phyloP scores from a whole-genome alignment of 257 asterid species.

The Phtheirospermum japonicum region DNA sequence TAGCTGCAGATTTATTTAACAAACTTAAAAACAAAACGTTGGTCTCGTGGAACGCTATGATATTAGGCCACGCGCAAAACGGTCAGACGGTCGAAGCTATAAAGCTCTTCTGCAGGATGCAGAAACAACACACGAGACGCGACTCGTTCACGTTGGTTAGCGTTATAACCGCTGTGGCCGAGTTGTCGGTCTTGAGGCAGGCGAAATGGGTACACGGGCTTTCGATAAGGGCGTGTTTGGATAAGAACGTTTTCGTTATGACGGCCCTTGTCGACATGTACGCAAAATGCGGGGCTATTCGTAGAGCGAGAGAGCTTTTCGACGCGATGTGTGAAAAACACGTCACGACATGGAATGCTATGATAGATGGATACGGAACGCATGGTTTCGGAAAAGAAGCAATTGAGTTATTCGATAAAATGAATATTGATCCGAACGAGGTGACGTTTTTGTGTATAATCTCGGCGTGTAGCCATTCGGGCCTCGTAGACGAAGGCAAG shows the following conservation, averaged over 20 bases:
- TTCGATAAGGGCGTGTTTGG: constrained; percentile 48
- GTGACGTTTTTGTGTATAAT: constrained; percentile 81
- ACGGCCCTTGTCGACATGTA: constrained; percentile 95
- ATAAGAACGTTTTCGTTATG: constrained; percentile 55
- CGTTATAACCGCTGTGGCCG: constrained; percentile 79
- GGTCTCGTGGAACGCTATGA: constrained; percentile 90
- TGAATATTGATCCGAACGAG: constrained; percentile 58
- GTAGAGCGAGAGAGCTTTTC: constrained; percentile 64
- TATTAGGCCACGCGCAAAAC: constrained; percentile 81
- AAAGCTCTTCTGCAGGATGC: constrained; percentile 64
- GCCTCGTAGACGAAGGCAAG: constrained; percentile 66
- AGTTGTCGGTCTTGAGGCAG: constrained; percentile 55
- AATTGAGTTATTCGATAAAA: constrained; percentile 58
- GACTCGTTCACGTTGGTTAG: constrained; percentile 91
- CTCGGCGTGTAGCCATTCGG: constrained; percentile 97
- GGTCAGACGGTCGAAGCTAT: constrained; percentile 59
- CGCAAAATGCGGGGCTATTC: constrained; percentile 84
- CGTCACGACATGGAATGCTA: constrained; percentile 92
- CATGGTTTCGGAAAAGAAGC: constrained; percentile 85
- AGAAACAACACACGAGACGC: constrained; percentile 40
- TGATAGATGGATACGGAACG: constrained; percentile 99
- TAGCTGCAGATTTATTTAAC: constrained; percentile 54
- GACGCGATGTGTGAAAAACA: too few relatives aligned
- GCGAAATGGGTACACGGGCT: constrained; percentile 96
- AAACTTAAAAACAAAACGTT: constrained; percentile 52